Evolutionary conservation across 1,139 yeast species (phyloP), one percentile per base, ranked within the genome.

Genomic region (Zygosaccharomyces pseudobailii): DNA sequence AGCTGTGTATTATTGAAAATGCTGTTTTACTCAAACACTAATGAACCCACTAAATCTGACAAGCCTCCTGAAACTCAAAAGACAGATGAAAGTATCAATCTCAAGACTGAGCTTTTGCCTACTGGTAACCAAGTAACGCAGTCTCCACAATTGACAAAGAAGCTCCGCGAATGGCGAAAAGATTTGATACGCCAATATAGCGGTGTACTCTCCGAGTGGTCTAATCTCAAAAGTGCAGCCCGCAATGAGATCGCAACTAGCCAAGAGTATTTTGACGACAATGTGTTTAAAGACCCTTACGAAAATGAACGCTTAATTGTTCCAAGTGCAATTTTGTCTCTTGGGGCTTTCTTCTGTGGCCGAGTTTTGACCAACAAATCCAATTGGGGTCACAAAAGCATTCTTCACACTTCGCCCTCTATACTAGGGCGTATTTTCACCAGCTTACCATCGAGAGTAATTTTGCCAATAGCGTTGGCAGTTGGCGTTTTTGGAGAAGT

Each of bases 111-210:
- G 23, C 24, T 38, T 17, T 44, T 60, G 22, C 48, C 61, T 5
- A 55, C 48, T 19, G 67, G 66, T n/a, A 59, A 61, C 42, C 52
- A 58, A 24, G 54, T 62, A 8, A 50, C 47, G 6, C 58, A 59
- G 37, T 53, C 57, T 6, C 32, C 44, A 24, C 50, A 52, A 6
- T 41, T 59, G 5, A 56, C 59, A 3, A 46, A 45, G 13, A 52
- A 52, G 47, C 44, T 58, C 10, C 44, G 49, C 33, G 38, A 41
- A 4, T 46, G 50, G 37, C 50, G 63, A 30, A 45, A 35, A 13
- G 30, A n/a, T 9, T 13, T 55, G 7, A 51, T 53, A 30, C 40
- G 45, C 40, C 46, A 51, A 31, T 40, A 42, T 28, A 46, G 50
- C 21, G 37, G 47, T 9, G 32, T 44, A 34, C 43, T 46, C 22